Evolutionary conservation across 768 basidiomycete genomes (phyloP).

Genomic region (Coprinellus micaceus): DNA sequence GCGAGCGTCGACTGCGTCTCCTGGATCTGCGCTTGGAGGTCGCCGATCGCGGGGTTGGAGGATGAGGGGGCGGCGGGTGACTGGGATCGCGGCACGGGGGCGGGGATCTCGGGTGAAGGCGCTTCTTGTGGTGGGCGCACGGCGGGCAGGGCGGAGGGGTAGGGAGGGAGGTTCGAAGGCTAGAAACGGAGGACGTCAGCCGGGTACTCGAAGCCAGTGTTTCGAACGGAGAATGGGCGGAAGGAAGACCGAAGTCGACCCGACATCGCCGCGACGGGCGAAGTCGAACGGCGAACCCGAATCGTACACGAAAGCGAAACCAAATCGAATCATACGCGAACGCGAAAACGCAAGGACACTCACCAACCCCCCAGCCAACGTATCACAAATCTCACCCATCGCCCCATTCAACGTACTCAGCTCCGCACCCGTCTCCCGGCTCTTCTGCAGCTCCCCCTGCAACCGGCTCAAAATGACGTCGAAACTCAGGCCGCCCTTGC

Average conservation of each 20-base stretch:
- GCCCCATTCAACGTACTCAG: conserved; percentile 70
- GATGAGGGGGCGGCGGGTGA: conserved; percentile 25
- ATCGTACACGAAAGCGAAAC: background rate
- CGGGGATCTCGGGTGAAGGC: background rate
- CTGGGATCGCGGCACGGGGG: too few species aligned
- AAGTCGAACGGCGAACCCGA: too few species aligned
- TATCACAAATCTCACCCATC: conserved; percentile 91
- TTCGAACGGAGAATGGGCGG: background rate
- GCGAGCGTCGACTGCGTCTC: conserved; percentile 81
- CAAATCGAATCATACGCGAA: background rate
- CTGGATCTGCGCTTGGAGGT: conserved; percentile 78
- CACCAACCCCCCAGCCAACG: conserved; percentile 79
- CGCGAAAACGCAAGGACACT: conserved; percentile 27
- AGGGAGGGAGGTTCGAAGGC: background rate
- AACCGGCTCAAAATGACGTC: conserved; percentile 87
- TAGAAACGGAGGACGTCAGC: background rate
- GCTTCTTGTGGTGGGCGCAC: background rate
- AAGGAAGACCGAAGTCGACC: too few species aligned
- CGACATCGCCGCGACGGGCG: too few species aligned
- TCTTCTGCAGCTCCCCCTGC: conserved; percentile 93
- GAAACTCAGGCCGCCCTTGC: conserved; percentile 85
- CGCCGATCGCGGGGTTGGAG: conserved; percentile 33
- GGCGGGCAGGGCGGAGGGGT: background rate
- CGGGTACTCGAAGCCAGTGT: background rate
- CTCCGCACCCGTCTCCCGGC: conserved; percentile 88